Percentiles rank a stretch among this genome's conserved stretches.
Conservation (phyloP, 306 rosid species). For the Trichosanthes cucumerina region DNA sequence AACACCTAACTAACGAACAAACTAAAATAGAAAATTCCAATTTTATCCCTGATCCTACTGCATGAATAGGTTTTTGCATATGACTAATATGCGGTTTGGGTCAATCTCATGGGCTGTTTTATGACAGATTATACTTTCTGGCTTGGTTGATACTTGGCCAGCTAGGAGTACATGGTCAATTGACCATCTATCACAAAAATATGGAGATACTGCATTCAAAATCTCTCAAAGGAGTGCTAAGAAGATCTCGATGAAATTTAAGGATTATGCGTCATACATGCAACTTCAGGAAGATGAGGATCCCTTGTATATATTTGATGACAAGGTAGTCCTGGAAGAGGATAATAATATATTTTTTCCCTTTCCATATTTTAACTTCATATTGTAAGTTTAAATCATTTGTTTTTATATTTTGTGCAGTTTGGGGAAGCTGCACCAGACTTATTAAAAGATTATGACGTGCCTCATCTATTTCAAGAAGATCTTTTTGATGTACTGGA, state of each 20-base stretch:
- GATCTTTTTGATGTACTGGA: conserved; percentile 74
- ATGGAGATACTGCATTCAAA: conserved; percentile 68
- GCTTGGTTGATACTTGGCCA: conserved; percentile 81
- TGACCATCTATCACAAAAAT: conserved; percentile 51
- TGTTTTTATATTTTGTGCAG: conserved; percentile 26
- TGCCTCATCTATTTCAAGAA: conserved; percentile 87
- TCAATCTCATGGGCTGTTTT: conserved; percentile 19
- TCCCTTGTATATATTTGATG: conserved; percentile 92
- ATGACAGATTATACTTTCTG: conserved; percentile 60
- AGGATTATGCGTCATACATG: conserved; percentile 76
- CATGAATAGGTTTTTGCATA: background rate
- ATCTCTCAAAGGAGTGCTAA: conserved; percentile 68
- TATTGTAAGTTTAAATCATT: background rate
- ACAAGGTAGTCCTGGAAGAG: conserved; percentile 45
- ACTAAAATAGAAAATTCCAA: background rate
- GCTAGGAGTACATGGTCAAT: conserved; percentile 76
- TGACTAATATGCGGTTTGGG: background rate
- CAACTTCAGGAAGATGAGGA: conserved; percentile 87
- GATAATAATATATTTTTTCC: background rate
- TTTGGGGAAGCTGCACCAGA: conserved; percentile 84
- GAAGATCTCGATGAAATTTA: conserved; percentile 63
- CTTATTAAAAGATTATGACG: conserved; percentile 77
- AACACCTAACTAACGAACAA: background rate
- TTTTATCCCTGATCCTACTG: background rate
- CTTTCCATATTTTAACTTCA: background rate